Evolutionary conservation across 345 rosid species (phyloP), one percentile per base, ranked within the genome.

Genomic region (Draba incana): DNA sequence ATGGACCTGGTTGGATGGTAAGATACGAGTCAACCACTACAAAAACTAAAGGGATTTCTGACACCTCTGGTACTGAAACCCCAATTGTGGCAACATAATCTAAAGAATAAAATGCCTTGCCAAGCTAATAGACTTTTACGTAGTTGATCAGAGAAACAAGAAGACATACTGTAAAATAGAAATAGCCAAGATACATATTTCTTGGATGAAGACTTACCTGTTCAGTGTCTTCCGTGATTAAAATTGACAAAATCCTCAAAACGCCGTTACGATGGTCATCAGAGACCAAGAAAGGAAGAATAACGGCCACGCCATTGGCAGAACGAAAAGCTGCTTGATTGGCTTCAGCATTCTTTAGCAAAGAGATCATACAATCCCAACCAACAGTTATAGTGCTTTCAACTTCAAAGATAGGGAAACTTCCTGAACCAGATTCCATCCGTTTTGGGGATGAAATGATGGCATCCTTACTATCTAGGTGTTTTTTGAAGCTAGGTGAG

Each of bases 361-460:
- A 77, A 72, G 96, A 88, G 55, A 85, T 81, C 92, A 94, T 57
- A 70, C 96, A 91, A 78, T 91, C 99, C 99, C 97, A 94, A 39
- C 89, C 99, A 76, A 87, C 78, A 64, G 85, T 73, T 31, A 82
- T 83, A 59, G 94, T 87, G 49, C 71, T 81, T 79, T 88, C 92
- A 70, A 81, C 81, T 82, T 93, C 95, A 81, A 93, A 93, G 54
- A 93, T 80, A 59, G 91, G 88, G 45, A 69, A 81, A 70, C 80
- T 86, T 57, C 80, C 92, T 56, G 87, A 84, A 48, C 86, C 85
- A 65, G 95, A 84, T 62, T 93, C 90, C 76, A 84, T 72, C 73
- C 87, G 79, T 84, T 80, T 90, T 62, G 98, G 97, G 16, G 98
- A 87, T 76, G 92, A 79, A 74, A 93, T 83, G 62, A 93, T 93